These are phyloP conservation scores for Phytophthora tubulina DNA, from an alignment of 352 stramenopile species.

Conservation along the genomic window DNA sequence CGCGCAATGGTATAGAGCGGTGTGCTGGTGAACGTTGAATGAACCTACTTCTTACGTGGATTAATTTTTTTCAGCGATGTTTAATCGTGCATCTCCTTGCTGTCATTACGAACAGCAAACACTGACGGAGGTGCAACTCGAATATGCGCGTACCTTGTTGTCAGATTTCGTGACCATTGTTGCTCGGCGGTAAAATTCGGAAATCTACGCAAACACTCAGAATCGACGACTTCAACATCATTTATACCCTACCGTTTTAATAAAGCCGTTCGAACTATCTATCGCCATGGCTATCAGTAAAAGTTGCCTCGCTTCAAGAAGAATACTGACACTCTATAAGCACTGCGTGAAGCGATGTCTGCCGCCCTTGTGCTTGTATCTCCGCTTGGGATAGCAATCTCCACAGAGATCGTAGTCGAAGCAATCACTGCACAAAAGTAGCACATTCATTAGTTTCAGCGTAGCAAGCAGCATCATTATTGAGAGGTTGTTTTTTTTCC, in stretches of 20 bases:
- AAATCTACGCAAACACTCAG: background rate
- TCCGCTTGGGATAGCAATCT: constrained; percentile 54
- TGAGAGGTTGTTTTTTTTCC: background rate
- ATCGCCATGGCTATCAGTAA: constrained; percentile 13
- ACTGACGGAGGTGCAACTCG: too few relatives aligned
- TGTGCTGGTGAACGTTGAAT: background rate
- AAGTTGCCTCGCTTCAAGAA: constrained; percentile 13
- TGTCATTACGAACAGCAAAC: too few relatives aligned
- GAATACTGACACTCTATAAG: constrained; percentile 40
- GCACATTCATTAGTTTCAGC: constrained; percentile 9
- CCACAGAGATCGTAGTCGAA: constrained; percentile 82
- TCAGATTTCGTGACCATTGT: too few relatives aligned
- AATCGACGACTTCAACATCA: constrained; percentile 13
- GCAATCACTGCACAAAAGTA: constrained; percentile 55
- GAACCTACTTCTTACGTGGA: background rate
- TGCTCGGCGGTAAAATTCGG: background rate
- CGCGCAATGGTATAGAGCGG: too few relatives aligned
- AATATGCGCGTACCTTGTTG: background rate
- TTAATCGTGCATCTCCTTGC: background rate
- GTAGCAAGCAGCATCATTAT: background rate
- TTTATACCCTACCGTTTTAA: constrained; percentile 1
- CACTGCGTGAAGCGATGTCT: constrained; percentile 53
- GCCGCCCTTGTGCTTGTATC: constrained; percentile 47
- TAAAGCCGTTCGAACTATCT: constrained; percentile 18
- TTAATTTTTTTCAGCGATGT: background rate